phyloP scores from a whole-genome alignment of 2,329 filamentous ascomycete species.

The Claviceps lovelessii region DNA sequence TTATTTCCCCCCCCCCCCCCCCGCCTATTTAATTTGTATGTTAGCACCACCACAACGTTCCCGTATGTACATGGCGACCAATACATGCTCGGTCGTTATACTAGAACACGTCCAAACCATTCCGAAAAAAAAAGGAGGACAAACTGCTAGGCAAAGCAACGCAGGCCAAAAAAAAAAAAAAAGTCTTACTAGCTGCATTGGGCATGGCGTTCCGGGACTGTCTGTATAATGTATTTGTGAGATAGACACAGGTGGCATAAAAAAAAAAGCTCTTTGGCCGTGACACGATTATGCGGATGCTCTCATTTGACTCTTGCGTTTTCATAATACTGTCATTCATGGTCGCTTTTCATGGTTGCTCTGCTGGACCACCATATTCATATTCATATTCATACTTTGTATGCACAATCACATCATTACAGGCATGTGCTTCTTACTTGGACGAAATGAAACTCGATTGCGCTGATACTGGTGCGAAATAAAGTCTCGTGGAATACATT shows the following conservation, averaged over 20 bases:
- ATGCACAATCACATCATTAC: too few species aligned
- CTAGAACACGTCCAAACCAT: background rate
- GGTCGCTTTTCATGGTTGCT: too few species aligned
- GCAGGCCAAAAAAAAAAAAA: background rate
- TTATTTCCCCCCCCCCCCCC: too few species aligned
- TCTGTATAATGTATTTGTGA: conserved; percentile 21
- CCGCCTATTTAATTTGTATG: too few species aligned
- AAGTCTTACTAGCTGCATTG: conserved; percentile 17
- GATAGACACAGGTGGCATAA: background rate
- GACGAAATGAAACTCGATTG: background rate
- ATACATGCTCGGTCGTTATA: background rate
- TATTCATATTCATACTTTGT: too few species aligned
- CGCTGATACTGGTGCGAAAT: background rate
- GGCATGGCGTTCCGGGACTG: conserved; percentile 23
- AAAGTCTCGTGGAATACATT: background rate
- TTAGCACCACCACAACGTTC: background rate
- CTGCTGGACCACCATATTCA: too few species aligned
- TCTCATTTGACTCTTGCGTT: background rate
- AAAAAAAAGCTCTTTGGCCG: background rate
- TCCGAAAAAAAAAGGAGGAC: background rate
- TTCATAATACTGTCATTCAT: too few species aligned
- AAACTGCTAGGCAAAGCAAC: background rate
- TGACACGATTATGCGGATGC: background rate
- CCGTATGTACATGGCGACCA: background rate
- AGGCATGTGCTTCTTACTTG: background rate